Percentiles rank a stretch among this genome's conserved stretches.
Evolutionary conservation across 768 basidiomycete species (phyloP).

Genomic region (Naganishia onofrii): DNA sequence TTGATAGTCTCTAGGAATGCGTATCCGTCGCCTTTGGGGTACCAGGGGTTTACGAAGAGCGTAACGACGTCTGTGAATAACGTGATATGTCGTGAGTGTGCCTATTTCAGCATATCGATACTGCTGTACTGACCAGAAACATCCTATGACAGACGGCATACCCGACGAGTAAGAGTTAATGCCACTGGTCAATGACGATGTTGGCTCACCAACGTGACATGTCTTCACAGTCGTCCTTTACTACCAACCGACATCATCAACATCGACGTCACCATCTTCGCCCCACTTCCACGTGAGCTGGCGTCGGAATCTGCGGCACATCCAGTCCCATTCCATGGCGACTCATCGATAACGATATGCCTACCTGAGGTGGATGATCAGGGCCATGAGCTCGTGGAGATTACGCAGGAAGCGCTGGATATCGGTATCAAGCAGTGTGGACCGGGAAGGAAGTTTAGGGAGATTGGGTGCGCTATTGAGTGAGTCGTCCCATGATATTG

Average conservation of each 20-base stretch:
- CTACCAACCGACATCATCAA: conserved; percentile 83
- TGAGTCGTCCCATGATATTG: conserved; percentile 29
- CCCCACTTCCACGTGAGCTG: neutral
- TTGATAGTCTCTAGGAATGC: conserved; percentile 67
- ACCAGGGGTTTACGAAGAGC: conserved; percentile 70
- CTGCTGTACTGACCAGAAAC: neutral
- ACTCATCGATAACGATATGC: conserved; percentile 78
- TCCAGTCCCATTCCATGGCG: conserved; percentile 76
- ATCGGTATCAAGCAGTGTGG: conserved; percentile 72
- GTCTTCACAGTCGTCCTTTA: conserved; percentile 64
- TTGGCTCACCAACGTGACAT: neutral
- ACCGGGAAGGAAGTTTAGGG: conserved; percentile 66
- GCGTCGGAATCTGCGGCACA: neutral
- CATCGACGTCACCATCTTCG: conserved; percentile 78
- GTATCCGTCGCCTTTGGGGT: conserved; percentile 81
- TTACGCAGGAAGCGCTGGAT: conserved; percentile 65
- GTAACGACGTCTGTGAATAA: conserved; percentile 89
- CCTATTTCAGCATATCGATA: too few species aligned
- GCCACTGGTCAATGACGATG: neutral
- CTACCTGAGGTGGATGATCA: conserved; percentile 74
- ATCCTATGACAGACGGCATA: conserved; percentile 62
- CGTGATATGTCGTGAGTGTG: conserved; percentile 62
- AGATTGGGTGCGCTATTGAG: conserved; percentile 69
- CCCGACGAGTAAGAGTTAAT: conserved; percentile 70
- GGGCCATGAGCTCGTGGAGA: conserved; percentile 64